phyloP scores from a whole-genome alignment of 1,284 basidiomycete genomes.

The Wolfiporia cocos region DNA sequence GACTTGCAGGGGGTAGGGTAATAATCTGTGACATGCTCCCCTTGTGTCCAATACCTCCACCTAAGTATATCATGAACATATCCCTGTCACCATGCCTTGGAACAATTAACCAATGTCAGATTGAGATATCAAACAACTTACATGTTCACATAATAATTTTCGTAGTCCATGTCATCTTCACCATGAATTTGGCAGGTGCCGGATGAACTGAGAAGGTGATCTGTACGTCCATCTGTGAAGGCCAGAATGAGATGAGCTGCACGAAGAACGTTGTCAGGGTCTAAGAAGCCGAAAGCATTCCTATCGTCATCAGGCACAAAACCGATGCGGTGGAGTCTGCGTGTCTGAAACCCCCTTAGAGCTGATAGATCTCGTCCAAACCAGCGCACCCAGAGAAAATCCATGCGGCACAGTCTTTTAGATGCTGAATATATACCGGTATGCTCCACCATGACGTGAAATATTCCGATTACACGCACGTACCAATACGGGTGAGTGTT shows the following conservation, averaged over 20 bases:
- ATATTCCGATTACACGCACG: not conserved
- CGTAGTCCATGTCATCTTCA: not conserved
- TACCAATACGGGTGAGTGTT: not conserved
- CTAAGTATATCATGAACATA: not conserved
- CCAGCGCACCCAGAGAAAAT: not conserved
- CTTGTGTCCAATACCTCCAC: not conserved
- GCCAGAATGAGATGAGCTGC: not conserved
- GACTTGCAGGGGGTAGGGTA: too few relatives aligned
- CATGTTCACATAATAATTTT: not conserved
- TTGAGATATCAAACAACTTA: not conserved
- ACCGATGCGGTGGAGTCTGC: not conserved
- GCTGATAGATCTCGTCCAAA: not conserved
- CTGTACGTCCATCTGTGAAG: not conserved
- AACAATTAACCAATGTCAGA: not conserved
- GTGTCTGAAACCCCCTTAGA: not conserved
- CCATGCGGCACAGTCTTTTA: not conserved
- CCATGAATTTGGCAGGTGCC: not conserved
- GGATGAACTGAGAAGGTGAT: not conserved
- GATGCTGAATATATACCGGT: not conserved
- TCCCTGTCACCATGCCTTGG: not conserved
- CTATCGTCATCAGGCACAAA: not conserved
- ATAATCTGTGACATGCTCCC: too few relatives aligned
- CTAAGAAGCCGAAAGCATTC: not conserved
- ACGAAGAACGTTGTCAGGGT: not conserved
- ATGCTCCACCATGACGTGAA: not conserved